phyloP scores from a whole-genome alignment of 331 rosid species.

The Saraca asoca region DNA sequence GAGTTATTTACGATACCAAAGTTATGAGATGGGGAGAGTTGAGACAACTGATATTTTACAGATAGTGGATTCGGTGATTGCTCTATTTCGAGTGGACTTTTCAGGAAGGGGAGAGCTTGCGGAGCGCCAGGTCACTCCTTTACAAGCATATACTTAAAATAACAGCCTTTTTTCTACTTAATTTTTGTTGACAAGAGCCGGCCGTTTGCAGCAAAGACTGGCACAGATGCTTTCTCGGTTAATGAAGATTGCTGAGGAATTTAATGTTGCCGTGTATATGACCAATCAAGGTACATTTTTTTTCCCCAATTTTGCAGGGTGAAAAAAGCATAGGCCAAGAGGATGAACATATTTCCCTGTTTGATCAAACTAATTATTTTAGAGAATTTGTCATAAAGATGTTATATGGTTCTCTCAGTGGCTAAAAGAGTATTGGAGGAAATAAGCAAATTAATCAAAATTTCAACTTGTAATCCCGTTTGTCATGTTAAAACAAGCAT shows the following conservation, averaged over 20 bases:
- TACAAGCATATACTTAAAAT: constrained; percentile 17
- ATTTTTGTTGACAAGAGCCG: constrained; percentile 26
- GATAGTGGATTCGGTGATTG: constrained; percentile 92
- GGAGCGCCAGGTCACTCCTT: constrained; percentile 79
- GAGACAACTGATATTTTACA: constrained; percentile 40
- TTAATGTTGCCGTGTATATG: constrained; percentile 90
- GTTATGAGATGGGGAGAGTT: constrained; percentile 24
- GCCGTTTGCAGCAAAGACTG: constrained; percentile 78
- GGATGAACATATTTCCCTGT: no score
- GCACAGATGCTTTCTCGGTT: constrained; percentile 95
- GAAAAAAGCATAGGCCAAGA: no score
- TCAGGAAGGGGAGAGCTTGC: constrained; percentile 98
- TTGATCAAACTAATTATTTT: no score
- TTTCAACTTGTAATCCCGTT: not conserved
- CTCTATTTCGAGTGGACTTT: constrained; percentile 91
- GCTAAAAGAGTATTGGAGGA: no score
- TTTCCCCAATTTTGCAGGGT: no score
- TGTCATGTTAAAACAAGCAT: not conserved
- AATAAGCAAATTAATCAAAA: no score
- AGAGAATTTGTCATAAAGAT: no score
- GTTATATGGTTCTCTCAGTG: no score
- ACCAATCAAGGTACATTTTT: constrained; percentile 79
- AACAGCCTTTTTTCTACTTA: not conserved
- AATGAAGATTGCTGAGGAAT: constrained; percentile 91
- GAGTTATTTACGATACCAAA: constrained; percentile 13